Conservation (phyloP, 202 grass and related monocot genomes). For the Panicum virgatum region DNA sequence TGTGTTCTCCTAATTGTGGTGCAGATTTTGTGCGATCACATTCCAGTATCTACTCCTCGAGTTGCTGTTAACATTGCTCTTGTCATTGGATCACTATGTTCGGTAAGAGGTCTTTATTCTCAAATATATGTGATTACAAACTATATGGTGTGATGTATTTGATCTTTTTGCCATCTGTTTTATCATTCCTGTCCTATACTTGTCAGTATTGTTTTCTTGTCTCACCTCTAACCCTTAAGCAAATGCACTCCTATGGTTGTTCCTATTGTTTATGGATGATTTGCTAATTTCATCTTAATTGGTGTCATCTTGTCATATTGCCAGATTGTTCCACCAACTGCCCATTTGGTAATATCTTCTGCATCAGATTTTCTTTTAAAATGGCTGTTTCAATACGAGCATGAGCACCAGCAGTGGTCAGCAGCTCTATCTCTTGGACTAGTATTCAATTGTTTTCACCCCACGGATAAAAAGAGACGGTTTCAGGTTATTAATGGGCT, state of each 20-base stretch:
- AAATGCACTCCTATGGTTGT: not conserved
- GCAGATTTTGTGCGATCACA: slow-evolving; percentile 71
- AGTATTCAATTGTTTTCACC: slow-evolving; percentile 77
- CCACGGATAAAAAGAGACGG: slow-evolving; percentile 73
- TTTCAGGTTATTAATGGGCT: slow-evolving; percentile 71
- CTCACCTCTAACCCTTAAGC: slow-evolving; percentile 4
- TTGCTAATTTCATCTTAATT: slow-evolving; percentile 29
- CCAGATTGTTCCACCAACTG: slow-evolving; percentile 74
- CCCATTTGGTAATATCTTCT: slow-evolving; percentile 76
- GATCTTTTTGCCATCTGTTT: slow-evolving; percentile 9
- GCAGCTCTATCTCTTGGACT: slow-evolving; percentile 81
- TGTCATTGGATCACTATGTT: slow-evolving; percentile 86
- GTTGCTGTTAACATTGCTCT: slow-evolving; percentile 78
- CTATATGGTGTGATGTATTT: slow-evolving; percentile 7
- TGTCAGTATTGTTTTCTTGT: slow-evolving; percentile 7
- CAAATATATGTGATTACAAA: not conserved
- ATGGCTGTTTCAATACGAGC: slow-evolving; percentile 84
- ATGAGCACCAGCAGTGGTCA: slow-evolving; percentile 90
- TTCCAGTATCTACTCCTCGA: slow-evolving; percentile 58
- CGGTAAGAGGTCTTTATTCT: slow-evolving; percentile 55
- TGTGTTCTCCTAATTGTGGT: slow-evolving; percentile 40
- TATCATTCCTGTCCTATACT: slow-evolving; percentile 6
- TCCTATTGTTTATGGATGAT: not conserved
- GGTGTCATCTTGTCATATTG: slow-evolving; percentile 34
- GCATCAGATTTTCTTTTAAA: slow-evolving; percentile 87